Percentiles rank a stretch among this genome's conserved stretches.
Evolutionary conservation across 192 early-diverging fungal genomes (phyloP).

Genomic region (Backusella australiensis): DNA sequence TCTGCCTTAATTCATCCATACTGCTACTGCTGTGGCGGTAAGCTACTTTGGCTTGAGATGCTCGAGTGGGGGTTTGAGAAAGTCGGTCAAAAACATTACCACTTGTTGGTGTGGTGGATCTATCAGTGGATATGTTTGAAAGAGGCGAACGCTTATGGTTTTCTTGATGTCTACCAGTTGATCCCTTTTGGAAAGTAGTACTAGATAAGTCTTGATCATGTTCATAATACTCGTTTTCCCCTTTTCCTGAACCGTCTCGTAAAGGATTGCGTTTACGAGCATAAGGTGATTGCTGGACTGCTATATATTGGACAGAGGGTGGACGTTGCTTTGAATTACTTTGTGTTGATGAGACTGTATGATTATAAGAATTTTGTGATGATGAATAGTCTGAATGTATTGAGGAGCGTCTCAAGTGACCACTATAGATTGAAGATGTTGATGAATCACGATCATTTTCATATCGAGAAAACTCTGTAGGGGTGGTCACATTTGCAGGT

Average conservation of each 20-base stretch:
- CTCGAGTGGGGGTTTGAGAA: slow-evolving; percentile 29
- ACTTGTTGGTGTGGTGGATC: slow-evolving; percentile 12
- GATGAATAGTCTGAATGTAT: slow-evolving; percentile 31
- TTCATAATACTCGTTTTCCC: not conserved
- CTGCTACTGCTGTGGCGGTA: slow-evolving; percentile 35
- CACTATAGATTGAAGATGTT: slow-evolving; percentile 35
- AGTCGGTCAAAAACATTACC: slow-evolving; percentile 36
- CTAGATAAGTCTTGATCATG: not conserved
- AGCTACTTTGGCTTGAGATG: slow-evolving; percentile 34
- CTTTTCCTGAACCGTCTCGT: slow-evolving; percentile 22
- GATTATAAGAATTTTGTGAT: slow-evolving; percentile 17
- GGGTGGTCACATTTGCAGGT: slow-evolving; percentile 19
- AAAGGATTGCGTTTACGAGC: slow-evolving; percentile 27
- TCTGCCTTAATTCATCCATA: slow-evolving; percentile 30
- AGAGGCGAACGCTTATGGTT: slow-evolving; percentile 7
- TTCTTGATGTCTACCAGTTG: not conserved
- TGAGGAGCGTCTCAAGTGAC: slow-evolving; percentile 30
- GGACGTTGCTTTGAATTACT: slow-evolving; percentile 16
- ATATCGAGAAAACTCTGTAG: slow-evolving; percentile 28
- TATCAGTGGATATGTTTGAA: not conserved
- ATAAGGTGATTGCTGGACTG: not conserved
- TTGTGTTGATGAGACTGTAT: not conserved
- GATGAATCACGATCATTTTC: slow-evolving; percentile 34
- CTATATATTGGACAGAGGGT: slow-evolving; percentile 11
- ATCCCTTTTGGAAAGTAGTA: not conserved